These are phyloP conservation scores for Peltaster fructicola DNA, from an alignment of 2,329 filamentous ascomycete genomes.

Conservation along the genomic window DNA sequence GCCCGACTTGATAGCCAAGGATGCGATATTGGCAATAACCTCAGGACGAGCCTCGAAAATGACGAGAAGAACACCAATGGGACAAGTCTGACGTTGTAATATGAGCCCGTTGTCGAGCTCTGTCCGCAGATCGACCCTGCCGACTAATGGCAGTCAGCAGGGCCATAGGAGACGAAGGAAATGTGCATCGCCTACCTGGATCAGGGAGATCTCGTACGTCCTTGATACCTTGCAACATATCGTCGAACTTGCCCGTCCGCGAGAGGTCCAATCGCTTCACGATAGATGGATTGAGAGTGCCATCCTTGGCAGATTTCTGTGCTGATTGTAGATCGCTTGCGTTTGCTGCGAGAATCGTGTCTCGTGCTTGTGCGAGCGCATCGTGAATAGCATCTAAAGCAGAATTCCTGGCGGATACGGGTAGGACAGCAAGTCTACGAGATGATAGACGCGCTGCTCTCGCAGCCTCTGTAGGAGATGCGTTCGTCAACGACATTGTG, in stretches of 20 bases:
- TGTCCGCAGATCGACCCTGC: constrained; percentile 67
- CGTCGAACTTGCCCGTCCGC: constrained; percentile 82
- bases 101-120: constrained; percentile 71
- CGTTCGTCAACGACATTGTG: constrained; percentile 76
- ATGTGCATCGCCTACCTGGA: constrained; percentile 44
- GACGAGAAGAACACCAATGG: constrained; percentile 92
- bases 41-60: constrained; percentile 97
- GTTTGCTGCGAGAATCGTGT: constrained; percentile 74
- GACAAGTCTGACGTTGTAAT: constrained; percentile 77
- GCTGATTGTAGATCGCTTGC: constrained; percentile 63
- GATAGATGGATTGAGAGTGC: constrained; percentile 61
- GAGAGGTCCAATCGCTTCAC: constrained; percentile 76
- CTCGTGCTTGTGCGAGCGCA: constrained; percentile 51
- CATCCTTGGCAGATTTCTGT: constrained; percentile 52
- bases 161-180: constrained; percentile 3
- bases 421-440: constrained; percentile 63
- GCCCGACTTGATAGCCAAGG: constrained; percentile 87
- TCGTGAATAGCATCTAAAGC: constrained; percentile 69
- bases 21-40: constrained; percentile 95
- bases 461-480: constrained; percentile 60
- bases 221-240: constrained; percentile 89
- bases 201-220: constrained; percentile 74
- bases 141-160: constrained; percentile 39
- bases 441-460: constrained; percentile 65
- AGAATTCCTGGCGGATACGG: constrained; percentile 59